A percentile compares a stretch with the other conserved stretches of the same genome.
Evolutionary conservation across 139 green algal species (phyloP).

Genomic region (Coelastrella sp.): DNA sequence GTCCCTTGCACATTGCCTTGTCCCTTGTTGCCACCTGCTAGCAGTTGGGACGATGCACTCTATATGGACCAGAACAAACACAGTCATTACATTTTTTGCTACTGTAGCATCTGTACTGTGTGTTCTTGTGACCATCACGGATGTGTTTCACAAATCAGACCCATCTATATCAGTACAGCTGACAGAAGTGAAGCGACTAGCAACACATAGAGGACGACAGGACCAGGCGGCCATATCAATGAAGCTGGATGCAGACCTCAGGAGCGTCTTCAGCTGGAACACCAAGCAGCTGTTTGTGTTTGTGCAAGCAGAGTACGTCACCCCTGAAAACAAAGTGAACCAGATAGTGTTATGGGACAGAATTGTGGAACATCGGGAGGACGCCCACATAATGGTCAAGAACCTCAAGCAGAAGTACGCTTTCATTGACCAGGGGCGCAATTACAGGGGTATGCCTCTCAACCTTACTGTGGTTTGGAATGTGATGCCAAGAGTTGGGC

Average conservation of each 20-base stretch:
- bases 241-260: slow-evolving; percentile 70
- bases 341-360: slow-evolving; percentile 83
- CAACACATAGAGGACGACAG: slow-evolving; percentile 7
- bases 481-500: slow-evolving; percentile 87
- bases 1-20: too few relatives aligned
- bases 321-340: slow-evolving; percentile 42
- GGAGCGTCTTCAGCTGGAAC: slow-evolving; percentile 87
- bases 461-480: slow-evolving; percentile 88
- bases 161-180: slow-evolving; percentile 47
- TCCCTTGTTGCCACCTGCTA: neutral
- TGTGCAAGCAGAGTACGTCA: slow-evolving; percentile 67
- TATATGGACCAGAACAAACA: slow-evolving; percentile 52
- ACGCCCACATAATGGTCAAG: slow-evolving; percentile 19
- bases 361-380: slow-evolving; percentile 74
- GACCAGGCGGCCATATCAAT: slow-evolving; percentile 35
- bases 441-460: slow-evolving; percentile 64
- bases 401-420: slow-evolving; percentile 67
- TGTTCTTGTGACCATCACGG: slow-evolving; percentile 53
- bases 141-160: slow-evolving; percentile 56
- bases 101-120: slow-evolving; percentile 55
- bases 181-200: slow-evolving; percentile 33
- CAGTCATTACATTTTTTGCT: slow-evolving; percentile 64
- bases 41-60: slow-evolving; percentile 59
- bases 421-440: slow-evolving; percentile 75
- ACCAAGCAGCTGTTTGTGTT: slow-evolving; percentile 90